Evolutionary conservation across 176 grass and related monocot species (phyloP).

Genomic region (Ensete ventricosum): DNA sequence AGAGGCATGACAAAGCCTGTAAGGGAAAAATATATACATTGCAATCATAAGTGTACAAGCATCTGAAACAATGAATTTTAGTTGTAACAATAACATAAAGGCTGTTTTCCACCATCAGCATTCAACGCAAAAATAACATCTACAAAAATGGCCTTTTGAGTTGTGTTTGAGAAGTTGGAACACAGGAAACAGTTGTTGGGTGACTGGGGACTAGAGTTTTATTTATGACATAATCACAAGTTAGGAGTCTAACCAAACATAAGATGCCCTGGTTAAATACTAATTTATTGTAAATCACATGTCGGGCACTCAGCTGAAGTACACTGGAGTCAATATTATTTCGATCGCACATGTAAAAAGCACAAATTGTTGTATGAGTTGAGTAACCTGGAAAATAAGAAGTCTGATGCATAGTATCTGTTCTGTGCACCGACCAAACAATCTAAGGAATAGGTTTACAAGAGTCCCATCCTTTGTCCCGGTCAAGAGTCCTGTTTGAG

Average conservation of each 20-base stretch:
- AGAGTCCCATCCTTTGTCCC: constrained; percentile 80
- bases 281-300: too few species aligned
- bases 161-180: too few species aligned
- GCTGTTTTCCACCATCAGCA: neutral
- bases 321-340: neutral
- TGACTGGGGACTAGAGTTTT: too few species aligned
- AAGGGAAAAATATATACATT: constrained; percentile 7
- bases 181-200: too few species aligned
- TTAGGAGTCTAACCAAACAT: too few species aligned
- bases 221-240: too few species aligned
- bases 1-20: constrained; percentile 75
- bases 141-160: too few species aligned
- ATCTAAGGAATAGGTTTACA: constrained; percentile 89
- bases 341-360: neutral
- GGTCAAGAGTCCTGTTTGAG: constrained; percentile 61
- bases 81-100: neutral
- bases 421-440: constrained; percentile 87
- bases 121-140: too few species aligned
- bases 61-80: neutral
- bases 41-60: neutral
- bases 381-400: constrained; percentile 77
- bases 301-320: too few species aligned
- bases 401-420: constrained; percentile 79
- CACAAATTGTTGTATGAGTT: neutral
- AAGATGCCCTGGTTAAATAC: too few species aligned